These are phyloP conservation scores for Yamadazyma sp. DNA, from an alignment of 805 yeast species.

Conservation along the genomic window DNA sequence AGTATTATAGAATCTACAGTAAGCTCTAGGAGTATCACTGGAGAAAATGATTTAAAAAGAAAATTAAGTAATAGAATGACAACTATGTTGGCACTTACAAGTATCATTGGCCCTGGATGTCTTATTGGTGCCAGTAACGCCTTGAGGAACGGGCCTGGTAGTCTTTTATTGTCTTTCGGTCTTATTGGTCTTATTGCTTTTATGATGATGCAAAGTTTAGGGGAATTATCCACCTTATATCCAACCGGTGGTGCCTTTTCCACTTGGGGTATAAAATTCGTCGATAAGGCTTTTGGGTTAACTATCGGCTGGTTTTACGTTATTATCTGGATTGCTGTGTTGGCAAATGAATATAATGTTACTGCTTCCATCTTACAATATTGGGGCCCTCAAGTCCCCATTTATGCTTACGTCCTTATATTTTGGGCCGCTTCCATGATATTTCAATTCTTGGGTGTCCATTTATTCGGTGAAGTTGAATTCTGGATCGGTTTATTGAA, in stretches of 20 bases:
- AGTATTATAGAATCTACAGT: too few relatives aligned
- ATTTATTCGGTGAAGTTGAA: constrained; percentile 56
- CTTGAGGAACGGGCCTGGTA: constrained; percentile 49
- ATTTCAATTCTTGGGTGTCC: constrained; percentile 49
- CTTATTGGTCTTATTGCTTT: constrained; percentile 52
- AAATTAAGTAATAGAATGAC: constrained; percentile 50
- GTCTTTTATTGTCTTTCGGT: constrained; percentile 49
- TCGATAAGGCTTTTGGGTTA: constrained; percentile 57
- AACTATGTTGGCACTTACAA: constrained; percentile 52
- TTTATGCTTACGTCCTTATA: constrained; percentile 53
- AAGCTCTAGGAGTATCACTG: too few relatives aligned
- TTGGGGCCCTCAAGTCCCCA: constrained; percentile 52
- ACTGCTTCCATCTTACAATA: constrained; percentile 47
- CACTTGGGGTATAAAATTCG: constrained; percentile 47
- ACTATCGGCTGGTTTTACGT: constrained; percentile 53
- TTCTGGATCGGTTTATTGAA: constrained; percentile 51
- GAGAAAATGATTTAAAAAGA: constrained; percentile 37
- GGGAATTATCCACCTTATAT: constrained; percentile 52
- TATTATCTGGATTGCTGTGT: constrained; percentile 54
- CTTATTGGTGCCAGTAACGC: constrained; percentile 54
- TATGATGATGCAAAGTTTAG: constrained; percentile 53
- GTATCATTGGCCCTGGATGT: constrained; percentile 60
- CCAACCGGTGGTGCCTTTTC: constrained; percentile 54
- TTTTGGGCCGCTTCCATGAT: constrained; percentile 50
- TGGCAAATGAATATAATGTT: constrained; percentile 54